A percentile compares a stretch with the other conserved stretches of the same genome.
These are phyloP conservation scores for Dittrichia graveolens DNA, from an alignment of 129 eudicot species.

Conservation along the genomic window DNA sequence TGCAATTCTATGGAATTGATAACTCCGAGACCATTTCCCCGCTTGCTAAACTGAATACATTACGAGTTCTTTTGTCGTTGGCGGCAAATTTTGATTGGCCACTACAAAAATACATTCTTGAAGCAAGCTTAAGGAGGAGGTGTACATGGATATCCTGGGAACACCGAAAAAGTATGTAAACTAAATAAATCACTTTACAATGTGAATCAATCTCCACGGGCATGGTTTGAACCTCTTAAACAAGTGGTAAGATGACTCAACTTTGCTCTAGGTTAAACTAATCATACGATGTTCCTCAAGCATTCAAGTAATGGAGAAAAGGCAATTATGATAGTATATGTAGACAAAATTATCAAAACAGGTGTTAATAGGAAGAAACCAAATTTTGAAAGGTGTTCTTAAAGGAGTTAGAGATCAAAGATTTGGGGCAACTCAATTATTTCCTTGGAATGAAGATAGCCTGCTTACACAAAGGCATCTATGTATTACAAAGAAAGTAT, in stretches of 20 bases:
- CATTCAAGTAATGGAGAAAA: not conserved
- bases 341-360: not conserved
- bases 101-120: not conserved
- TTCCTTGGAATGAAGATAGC: not conserved
- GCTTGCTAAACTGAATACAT: not conserved
- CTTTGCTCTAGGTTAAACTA: not conserved
- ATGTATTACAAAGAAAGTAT: not conserved
- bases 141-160: not conserved
- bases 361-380: not conserved
- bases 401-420: not conserved
- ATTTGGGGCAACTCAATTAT: not conserved
- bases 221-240: not conserved
- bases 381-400: not conserved
- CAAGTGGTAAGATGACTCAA: not conserved
- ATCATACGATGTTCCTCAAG: slow-evolving; percentile 4
- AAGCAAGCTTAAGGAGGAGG: not conserved
- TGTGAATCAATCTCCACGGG: not conserved
- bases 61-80: no score
- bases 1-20: not conserved
- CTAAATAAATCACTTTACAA: not conserved
- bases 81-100: not conserved
- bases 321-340: not conserved
- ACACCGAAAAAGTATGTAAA: not conserved
- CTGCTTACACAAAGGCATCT: not conserved
- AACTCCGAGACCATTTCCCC: not conserved